Conservation (phyloP, 2,329 filamentous ascomycete species). For the Xylariaceae sp. region DNA sequence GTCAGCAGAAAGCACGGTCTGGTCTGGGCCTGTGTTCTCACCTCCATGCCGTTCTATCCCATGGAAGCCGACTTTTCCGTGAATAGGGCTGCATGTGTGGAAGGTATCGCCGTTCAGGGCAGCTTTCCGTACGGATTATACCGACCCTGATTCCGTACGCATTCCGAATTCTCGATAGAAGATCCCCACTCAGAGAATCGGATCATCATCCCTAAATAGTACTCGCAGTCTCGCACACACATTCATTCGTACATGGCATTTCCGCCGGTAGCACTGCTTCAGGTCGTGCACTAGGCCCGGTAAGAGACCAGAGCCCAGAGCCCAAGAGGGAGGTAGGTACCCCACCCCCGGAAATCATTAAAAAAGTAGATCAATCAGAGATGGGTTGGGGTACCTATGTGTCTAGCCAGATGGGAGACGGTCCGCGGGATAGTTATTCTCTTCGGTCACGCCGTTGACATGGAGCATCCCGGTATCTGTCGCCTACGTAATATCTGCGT, state of each 20-base stretch:
- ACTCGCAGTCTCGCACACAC: background rate
- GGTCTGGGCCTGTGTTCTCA: background rate
- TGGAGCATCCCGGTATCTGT: background rate
- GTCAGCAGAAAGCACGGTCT: background rate
- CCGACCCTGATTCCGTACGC: background rate
- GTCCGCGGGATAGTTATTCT: background rate
- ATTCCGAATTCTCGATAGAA: too few relatives aligned
- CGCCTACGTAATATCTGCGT: too few relatives aligned
- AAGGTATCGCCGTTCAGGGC: background rate
- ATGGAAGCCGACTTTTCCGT: conserved; percentile 13
- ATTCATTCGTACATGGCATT: background rate
- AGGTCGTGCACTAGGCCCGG: background rate
- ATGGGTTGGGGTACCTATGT: background rate
- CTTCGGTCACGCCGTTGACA: background rate
- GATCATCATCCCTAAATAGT: background rate
- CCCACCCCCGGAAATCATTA: background rate
- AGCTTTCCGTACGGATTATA: background rate
- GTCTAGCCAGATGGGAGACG: background rate
- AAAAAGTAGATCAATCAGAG: background rate
- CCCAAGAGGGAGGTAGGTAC: background rate
- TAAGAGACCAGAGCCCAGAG: too few relatives aligned
- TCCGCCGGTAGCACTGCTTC: background rate
- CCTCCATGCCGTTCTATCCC: conserved; percentile 9
- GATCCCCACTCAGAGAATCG: conserved; percentile 2
- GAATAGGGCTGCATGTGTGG: conserved; percentile 19